Conservation (phyloP, 331 rosid species). For the Pyracantha coccinea region DNA sequence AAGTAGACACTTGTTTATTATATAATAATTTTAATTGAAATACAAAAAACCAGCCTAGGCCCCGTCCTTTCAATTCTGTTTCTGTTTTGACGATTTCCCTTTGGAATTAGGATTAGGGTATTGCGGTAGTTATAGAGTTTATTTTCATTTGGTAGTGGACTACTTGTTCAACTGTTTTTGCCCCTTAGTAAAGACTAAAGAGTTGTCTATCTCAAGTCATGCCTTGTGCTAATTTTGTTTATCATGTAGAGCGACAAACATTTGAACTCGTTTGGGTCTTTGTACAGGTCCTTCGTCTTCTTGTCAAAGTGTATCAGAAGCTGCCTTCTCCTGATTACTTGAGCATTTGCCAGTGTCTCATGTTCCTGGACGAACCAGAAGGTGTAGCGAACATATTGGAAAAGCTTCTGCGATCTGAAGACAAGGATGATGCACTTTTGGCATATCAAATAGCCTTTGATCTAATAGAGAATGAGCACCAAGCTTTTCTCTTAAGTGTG, state of each 20-base stretch:
- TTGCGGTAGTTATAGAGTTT: too few relatives aligned
- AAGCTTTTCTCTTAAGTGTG: constrained; percentile 81
- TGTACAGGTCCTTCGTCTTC: constrained; percentile 77
- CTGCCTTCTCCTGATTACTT: constrained; percentile 93
- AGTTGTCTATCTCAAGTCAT: not conserved
- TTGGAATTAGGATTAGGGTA: too few relatives aligned
- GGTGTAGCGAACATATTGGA: constrained; percentile 86
- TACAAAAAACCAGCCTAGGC: too few relatives aligned
- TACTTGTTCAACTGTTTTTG: too few relatives aligned
- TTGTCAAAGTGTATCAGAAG: constrained; percentile 88
- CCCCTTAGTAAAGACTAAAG: too few relatives aligned
- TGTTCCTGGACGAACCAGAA: constrained; percentile 93
- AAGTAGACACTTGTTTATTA: too few relatives aligned
- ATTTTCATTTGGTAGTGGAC: too few relatives aligned
- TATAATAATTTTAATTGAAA: too few relatives aligned
- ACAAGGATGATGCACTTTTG: constrained; percentile 83
- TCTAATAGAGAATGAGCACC: constrained; percentile 94
- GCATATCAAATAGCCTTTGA: constrained; percentile 96
- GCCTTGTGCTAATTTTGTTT: not conserved
- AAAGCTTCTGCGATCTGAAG: constrained; percentile 80
- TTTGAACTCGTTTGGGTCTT: constrained; percentile 14
- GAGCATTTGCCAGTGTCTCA: constrained; percentile 94
- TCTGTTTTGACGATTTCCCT: too few relatives aligned
- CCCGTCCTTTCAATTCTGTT: too few relatives aligned
- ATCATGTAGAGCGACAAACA: not conserved